Conservation (phyloP, 1,284 basidiomycete species). For the Clitocybe nebularis region DNA sequence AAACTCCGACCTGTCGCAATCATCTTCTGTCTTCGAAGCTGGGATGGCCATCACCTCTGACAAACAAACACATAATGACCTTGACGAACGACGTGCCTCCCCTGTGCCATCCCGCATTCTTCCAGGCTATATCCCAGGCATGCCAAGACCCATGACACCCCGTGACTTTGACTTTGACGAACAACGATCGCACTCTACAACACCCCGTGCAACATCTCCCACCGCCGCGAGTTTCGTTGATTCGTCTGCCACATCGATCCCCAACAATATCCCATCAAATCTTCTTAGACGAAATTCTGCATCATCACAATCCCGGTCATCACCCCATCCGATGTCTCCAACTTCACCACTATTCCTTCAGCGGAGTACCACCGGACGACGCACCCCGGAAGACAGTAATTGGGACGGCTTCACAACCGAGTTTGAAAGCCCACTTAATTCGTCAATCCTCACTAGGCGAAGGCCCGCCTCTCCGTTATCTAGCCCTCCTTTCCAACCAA, state of each 20-base stretch:
- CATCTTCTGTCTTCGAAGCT: conserved; percentile 43
- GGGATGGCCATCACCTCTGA: conserved; percentile 71
- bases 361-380: conserved; percentile 57
- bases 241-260: conserved; percentile 20
- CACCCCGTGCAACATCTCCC: conserved; percentile 73
- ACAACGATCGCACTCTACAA: conserved; percentile 69
- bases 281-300: conserved; percentile 49
- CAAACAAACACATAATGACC: conserved; percentile 40
- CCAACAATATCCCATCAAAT: conserved; percentile 20
- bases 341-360: conserved; percentile 49
- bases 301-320: conserved; percentile 45
- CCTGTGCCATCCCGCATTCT: conserved; percentile 62
- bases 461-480: conserved; percentile 67
- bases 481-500: conserved; percentile 54
- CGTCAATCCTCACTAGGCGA: conserved; percentile 50
- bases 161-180: conserved; percentile 69
- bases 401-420: conserved; percentile 36
- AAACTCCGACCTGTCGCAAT: conserved; percentile 26
- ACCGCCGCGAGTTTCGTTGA: conserved; percentile 26
- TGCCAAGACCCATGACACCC: conserved; percentile 83
- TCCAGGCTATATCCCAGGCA: conserved; percentile 83
- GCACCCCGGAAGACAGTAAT: conserved; percentile 48
- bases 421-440: conserved; percentile 39
- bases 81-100: conserved; percentile 47
- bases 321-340: conserved; percentile 31